phyloP scores from a whole-genome alignment of 495 filamentous ascomycete genomes.

The Aspergillus affinis region DNA sequence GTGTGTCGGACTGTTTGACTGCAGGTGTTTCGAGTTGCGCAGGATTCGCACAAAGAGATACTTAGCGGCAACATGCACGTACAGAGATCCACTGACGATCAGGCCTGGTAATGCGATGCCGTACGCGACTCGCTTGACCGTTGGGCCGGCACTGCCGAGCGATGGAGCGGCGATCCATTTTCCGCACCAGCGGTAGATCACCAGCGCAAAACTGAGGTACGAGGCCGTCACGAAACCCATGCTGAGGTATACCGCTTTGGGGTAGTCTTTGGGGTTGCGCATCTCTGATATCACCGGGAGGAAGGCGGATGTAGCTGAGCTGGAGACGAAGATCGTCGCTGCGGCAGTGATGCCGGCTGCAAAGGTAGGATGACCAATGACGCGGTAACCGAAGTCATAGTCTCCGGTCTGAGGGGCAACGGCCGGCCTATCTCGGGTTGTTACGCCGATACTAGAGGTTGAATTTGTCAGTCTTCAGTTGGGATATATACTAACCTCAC shows the following conservation, averaged over 20 bases:
- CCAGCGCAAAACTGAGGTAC: slow-evolving; percentile 52
- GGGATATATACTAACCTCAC: background rate
- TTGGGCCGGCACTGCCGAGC: slow-evolving; percentile 61
- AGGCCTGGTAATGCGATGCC: slow-evolving; percentile 71
- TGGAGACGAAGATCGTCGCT: slow-evolving; percentile 43
- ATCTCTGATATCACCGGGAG: slow-evolving; percentile 77
- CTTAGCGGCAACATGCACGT: slow-evolving; percentile 59
- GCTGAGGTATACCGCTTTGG: slow-evolving; percentile 62
- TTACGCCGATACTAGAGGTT: slow-evolving; percentile 37
- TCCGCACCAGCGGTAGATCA: slow-evolving; percentile 72
- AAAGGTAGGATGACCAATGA: slow-evolving; percentile 33
- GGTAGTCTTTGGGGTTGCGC: slow-evolving; percentile 63
- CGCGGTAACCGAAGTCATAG: slow-evolving; percentile 48
- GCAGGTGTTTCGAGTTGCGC: slow-evolving; percentile 52
- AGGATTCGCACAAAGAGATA: slow-evolving; percentile 66
- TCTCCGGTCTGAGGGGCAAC: slow-evolving; percentile 35
- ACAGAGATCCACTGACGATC: slow-evolving; percentile 57
- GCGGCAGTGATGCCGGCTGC: slow-evolving; percentile 40
- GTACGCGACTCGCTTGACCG: slow-evolving; percentile 66
- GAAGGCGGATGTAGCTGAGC: slow-evolving; percentile 64
- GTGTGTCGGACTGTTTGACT: slow-evolving; percentile 49
- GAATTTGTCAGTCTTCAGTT: slow-evolving; percentile 9
- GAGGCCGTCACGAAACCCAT: slow-evolving; percentile 62
- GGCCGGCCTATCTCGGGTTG: slow-evolving; percentile 38
- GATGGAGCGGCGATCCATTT: slow-evolving; percentile 65